Evolutionary conservation across 495 filamentous ascomycete species (phyloP).

Genomic region (Elasticomyces elasticus): DNA sequence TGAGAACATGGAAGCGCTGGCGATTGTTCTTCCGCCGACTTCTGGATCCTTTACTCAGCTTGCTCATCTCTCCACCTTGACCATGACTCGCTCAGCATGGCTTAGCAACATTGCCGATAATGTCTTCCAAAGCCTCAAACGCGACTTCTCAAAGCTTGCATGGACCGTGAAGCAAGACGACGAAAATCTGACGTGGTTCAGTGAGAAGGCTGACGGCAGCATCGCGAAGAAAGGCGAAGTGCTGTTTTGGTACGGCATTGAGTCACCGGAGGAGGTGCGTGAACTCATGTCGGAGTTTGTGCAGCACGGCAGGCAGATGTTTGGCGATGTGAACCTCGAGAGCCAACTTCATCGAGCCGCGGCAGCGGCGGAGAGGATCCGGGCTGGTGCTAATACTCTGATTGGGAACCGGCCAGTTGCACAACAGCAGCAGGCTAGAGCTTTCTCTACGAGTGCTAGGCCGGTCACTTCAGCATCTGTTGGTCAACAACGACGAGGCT

Average conservation of each 20-base stretch:
- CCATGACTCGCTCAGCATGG: constrained; percentile 93
- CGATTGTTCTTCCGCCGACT: constrained; percentile 73
- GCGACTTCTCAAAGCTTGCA: constrained; percentile 80
- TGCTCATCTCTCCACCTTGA: constrained; percentile 83
- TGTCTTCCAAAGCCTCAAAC: constrained; percentile 84
- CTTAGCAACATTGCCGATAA: constrained; percentile 95
- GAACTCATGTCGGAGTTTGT: constrained; percentile 82
- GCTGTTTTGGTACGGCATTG: constrained; percentile 94
- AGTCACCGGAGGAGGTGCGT: constrained; percentile 74
- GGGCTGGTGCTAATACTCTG: constrained; percentile 12
- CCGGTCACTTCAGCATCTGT: neutral
- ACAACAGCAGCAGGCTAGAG: constrained; percentile 13
- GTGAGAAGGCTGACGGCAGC: constrained; percentile 91
- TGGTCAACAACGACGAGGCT: constrained; percentile 33
- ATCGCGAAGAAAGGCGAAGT: constrained; percentile 69
- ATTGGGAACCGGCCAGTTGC: constrained; percentile 38
- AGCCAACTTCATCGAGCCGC: constrained; percentile 70
- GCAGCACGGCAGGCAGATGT: constrained; percentile 73
- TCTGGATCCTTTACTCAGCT: constrained; percentile 37
- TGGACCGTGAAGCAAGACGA: constrained; percentile 98
- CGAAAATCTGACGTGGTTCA: constrained; percentile 98
- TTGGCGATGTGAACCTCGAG: constrained; percentile 85
- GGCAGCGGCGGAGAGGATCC: constrained; percentile 41
- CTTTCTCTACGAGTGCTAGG: constrained; percentile 11
- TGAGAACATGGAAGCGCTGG: constrained; percentile 90